A percentile compares a stretch with the other conserved stretches of the same genome.
Evolutionary conservation across 2,329 filamentous ascomycete genomes (phyloP).

Genomic region (Alternaria arborescens): DNA sequence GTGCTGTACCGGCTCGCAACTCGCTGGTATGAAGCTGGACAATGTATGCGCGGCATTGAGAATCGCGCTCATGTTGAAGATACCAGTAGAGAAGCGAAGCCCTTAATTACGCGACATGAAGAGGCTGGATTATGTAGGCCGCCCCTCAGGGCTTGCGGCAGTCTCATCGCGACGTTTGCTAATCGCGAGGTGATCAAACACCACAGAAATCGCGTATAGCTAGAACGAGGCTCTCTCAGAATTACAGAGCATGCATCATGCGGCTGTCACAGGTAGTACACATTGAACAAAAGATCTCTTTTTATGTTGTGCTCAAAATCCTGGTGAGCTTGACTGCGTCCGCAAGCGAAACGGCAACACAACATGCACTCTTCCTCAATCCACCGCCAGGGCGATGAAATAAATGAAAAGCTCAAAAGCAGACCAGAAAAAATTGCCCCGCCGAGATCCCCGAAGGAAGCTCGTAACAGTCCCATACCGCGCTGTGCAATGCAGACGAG

Average conservation of each 20-base stretch:
- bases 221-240: not conserved
- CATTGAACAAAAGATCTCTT: too few species aligned
- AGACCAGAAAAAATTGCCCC: constrained; percentile 45
- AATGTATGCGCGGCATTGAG: not conserved
- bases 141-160: not conserved
- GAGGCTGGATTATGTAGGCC: not conserved
- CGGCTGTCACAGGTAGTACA: not conserved
- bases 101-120: not conserved
- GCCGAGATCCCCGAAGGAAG: constrained; percentile 48
- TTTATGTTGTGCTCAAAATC: too few species aligned
- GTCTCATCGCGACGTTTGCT: not conserved
- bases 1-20: not conserved
- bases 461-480: constrained; percentile 45
- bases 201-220: not conserved
- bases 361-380: constrained; percentile 49
- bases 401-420: constrained; percentile 50
- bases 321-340: too few species aligned
- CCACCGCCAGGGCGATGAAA: constrained; percentile 39
- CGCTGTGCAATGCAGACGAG: constrained; percentile 52
- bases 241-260: not conserved
- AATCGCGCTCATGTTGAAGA: not conserved
- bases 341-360: not conserved
- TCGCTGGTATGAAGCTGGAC: not conserved
- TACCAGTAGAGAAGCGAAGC: not conserved
- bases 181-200: not conserved